phyloP scores from a whole-genome alignment of 345 rosid species.

The Populus ilicifolia region DNA sequence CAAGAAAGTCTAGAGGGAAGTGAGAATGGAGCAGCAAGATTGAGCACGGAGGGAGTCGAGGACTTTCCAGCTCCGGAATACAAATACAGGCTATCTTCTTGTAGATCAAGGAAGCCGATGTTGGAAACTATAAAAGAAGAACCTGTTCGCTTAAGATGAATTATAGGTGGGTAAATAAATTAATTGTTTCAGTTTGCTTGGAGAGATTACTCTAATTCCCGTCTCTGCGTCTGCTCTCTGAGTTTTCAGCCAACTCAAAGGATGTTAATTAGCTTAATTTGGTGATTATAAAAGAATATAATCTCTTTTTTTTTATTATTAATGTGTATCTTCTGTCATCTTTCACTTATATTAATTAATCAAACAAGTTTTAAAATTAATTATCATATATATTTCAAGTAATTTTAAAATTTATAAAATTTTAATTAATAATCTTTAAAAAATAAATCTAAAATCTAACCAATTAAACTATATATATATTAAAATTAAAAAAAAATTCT shows the following conservation, averaged over 20 bases:
- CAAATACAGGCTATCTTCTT: conserved; percentile 13
- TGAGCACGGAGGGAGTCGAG: conserved; percentile 7
- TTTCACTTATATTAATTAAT: no score
- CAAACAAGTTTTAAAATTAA: no score
- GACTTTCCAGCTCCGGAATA: conserved; percentile 10
- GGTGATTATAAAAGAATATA: neutral
- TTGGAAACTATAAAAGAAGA: conserved; percentile 27
- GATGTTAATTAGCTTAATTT: neutral
- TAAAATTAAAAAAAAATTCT: no score
- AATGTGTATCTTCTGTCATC: no score
- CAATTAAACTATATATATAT: no score
- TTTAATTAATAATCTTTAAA: no score
- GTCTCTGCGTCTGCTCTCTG: neutral
- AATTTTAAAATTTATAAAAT: no score
- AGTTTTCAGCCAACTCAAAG: neutral
- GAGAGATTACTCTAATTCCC: neutral
- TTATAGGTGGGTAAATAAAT: neutral
- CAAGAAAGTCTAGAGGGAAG: neutral
- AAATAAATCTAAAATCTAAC: no score
- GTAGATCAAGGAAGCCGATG: conserved; percentile 25
- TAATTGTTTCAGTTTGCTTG: neutral
- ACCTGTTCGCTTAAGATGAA: conserved; percentile 6
- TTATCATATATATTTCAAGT: no score
- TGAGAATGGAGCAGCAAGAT: neutral
- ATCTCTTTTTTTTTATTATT: neutral